A percentile compares a stretch with the other conserved stretches of the same genome.
Evolutionary conservation across 129 eudicot genomes (phyloP).

Genomic region (Sambucus nigra): DNA sequence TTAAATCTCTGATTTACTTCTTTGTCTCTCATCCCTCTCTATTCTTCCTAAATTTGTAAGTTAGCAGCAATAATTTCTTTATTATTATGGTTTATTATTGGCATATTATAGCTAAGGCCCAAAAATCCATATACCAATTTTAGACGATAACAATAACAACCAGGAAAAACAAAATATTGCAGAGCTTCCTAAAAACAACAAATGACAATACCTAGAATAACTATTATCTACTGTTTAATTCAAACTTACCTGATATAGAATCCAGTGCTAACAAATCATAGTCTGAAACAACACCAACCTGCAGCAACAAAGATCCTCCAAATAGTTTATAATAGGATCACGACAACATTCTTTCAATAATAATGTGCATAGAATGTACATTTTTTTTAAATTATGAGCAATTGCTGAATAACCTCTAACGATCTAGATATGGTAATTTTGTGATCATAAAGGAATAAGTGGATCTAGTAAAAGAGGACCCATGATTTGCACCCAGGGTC

Average conservation of each 20-base stretch:
- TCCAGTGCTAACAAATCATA: constrained; percentile 89
- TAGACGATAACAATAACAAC: not conserved
- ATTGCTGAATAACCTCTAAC: not conserved
- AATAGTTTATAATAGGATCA: constrained; percentile 7
- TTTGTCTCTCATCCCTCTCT: no score
- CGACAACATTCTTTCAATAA: not conserved
- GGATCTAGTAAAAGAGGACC: not conserved
- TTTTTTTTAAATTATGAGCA: not conserved
- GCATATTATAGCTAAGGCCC: no score
- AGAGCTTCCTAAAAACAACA: not conserved
- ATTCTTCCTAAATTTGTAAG: no score
- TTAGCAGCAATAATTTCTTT: no score
- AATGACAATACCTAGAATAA: not conserved
- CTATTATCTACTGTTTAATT: not conserved
- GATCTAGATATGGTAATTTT: not conserved
- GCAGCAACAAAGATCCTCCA: constrained; percentile 25
- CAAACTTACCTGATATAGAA: constrained; percentile 65
- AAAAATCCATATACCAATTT: no score
- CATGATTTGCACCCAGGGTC: no score
- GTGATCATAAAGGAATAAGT: not conserved
- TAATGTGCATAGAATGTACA: not conserved
- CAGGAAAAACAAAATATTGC: not conserved
- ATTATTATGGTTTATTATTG: no score
- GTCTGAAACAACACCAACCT: constrained; percentile 97
- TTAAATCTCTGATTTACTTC: no score